A percentile compares a stretch with the other conserved stretches of the same genome.
Evolutionary conservation across 1,139 yeast species (phyloP).

Genomic region (Protomyces inouyei): DNA sequence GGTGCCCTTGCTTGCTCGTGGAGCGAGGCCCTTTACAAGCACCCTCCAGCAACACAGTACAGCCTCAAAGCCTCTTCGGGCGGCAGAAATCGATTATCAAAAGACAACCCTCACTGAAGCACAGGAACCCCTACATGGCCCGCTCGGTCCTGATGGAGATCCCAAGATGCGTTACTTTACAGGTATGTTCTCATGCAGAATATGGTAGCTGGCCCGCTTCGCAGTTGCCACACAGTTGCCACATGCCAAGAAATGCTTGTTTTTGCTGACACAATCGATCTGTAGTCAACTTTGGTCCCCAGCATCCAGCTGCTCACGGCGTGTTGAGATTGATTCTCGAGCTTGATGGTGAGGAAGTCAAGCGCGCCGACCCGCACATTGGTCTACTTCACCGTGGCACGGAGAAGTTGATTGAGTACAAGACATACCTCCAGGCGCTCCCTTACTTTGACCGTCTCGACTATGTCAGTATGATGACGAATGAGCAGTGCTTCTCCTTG

Average conservation of each 20-base stretch:
- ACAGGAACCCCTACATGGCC: slow-evolving; percentile 13
- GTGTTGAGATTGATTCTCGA: slow-evolving; percentile 81
- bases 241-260: slow-evolving; percentile 34
- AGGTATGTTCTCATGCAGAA: not conserved
- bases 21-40: not conserved
- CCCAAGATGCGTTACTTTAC: slow-evolving; percentile 27
- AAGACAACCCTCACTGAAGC: slow-evolving; percentile 25
- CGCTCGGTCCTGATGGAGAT: slow-evolving; percentile 12
- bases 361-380: slow-evolving; percentile 83
- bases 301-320: slow-evolving; percentile 94
- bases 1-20: not conserved
- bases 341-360: slow-evolving; percentile 82
- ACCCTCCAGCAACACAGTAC: not conserved
- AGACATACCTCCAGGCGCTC: slow-evolving; percentile 56
- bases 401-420: slow-evolving; percentile 77
- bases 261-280: slow-evolving; percentile 63
- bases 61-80: slow-evolving; percentile 23
- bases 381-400: slow-evolving; percentile 86
- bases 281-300: slow-evolving; percentile 88
- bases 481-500: slow-evolving; percentile 77
- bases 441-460: slow-evolving; percentile 87
- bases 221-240: not conserved
- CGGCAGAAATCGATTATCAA: slow-evolving; percentile 7
- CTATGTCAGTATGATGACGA: slow-evolving; percentile 82
- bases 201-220: too few relatives aligned